Conservation (phyloP, 2,329 filamentous ascomycete species). For the Cladophialophora bantiana region DNA sequence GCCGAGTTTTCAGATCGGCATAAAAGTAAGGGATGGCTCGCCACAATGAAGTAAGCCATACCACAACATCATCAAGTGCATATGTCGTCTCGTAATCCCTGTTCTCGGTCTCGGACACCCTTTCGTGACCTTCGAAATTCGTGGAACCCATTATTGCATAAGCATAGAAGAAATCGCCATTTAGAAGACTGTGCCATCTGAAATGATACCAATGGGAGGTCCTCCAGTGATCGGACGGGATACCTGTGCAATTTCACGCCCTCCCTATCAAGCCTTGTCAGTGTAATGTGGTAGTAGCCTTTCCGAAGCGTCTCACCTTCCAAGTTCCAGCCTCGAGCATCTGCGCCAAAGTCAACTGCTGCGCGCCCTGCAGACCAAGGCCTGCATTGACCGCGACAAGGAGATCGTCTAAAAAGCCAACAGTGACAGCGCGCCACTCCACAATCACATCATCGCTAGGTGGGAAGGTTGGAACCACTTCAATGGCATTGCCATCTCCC, state of each 20-base stretch:
- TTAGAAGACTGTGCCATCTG: slow-evolving; percentile 95
- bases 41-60: slow-evolving; percentile 12
- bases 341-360: slow-evolving; percentile 79
- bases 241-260: slow-evolving; percentile 93
- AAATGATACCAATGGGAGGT: slow-evolving; percentile 93
- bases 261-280: slow-evolving; percentile 67
- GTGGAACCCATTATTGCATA: slow-evolving; percentile 11
- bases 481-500: slow-evolving; percentile 73
- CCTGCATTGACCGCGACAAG: slow-evolving; percentile 71
- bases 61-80: slow-evolving; percentile 4
- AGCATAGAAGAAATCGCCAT: slow-evolving; percentile 1
- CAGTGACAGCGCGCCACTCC: slow-evolving; percentile 78
- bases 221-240: slow-evolving; percentile 95
- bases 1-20: not conserved
- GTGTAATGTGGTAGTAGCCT: slow-evolving; percentile 23
- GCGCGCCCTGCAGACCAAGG: slow-evolving; percentile 71
- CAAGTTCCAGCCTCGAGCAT: slow-evolving; percentile 95
- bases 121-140: slow-evolving; percentile 8
- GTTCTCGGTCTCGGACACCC: slow-evolving; percentile 10
- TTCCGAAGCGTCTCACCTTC: slow-evolving; percentile 72
- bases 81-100: slow-evolving; percentile 25
- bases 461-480: slow-evolving; percentile 76
- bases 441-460: slow-evolving; percentile 79
- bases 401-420: slow-evolving; percentile 76
- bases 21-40: not conserved